Evolutionary conservation across 805 yeast species (phyloP).

Genomic region (Candida krabiensis): DNA sequence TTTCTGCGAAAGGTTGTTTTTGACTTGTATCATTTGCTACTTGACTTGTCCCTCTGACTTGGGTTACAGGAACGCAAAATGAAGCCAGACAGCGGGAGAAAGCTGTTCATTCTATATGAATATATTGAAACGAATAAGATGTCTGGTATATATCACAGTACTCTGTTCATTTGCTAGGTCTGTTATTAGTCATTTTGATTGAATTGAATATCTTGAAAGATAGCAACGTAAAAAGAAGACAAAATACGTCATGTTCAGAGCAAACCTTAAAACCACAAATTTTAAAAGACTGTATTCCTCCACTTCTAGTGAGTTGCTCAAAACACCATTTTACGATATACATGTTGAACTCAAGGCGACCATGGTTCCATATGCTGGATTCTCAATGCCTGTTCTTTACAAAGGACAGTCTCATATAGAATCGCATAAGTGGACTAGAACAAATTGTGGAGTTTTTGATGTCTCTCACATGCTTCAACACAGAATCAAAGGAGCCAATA

Average conservation of each 20-base stretch:
- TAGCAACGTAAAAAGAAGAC: too few relatives aligned
- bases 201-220: too few relatives aligned
- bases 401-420: conserved; percentile 84
- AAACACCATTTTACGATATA: conserved; percentile 80
- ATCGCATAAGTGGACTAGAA: conserved; percentile 93
- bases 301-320: conserved; percentile 33
- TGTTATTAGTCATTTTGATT: too few relatives aligned
- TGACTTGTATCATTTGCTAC: too few relatives aligned
- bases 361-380: conserved; percentile 97
- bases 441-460: conserved; percentile 86
- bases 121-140: too few relatives aligned
- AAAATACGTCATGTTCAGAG: background rate
- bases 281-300: conserved; percentile 32
- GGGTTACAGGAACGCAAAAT: too few relatives aligned
- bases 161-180: too few relatives aligned
- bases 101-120: too few relatives aligned
- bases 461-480: conserved; percentile 98
- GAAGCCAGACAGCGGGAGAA: too few relatives aligned
- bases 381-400: conserved; percentile 90
- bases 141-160: too few relatives aligned
- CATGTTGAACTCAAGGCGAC: conserved; percentile 81
- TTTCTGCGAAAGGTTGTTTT: too few relatives aligned
- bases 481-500: conserved; percentile 64
- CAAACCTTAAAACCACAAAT: background rate
- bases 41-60: too few relatives aligned